Evolutionary conservation across 2,329 filamentous ascomycete species (phyloP), one percentile per base, ranked within the genome.

Genomic region (Lecanosticta acicola): DNA sequence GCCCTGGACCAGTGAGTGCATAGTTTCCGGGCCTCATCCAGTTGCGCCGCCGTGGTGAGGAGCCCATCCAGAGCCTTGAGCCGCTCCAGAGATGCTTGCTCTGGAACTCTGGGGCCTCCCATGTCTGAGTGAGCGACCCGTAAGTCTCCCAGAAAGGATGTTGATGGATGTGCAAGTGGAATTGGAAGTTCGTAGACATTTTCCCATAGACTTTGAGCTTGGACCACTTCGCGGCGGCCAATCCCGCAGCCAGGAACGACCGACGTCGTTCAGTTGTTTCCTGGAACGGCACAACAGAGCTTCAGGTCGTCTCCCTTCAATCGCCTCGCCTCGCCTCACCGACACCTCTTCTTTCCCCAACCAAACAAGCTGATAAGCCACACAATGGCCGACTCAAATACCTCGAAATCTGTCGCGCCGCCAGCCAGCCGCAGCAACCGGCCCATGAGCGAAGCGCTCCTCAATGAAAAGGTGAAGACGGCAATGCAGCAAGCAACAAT

Each of bases 391-490:
- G 77, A 81, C 62, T 69, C 73, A 32, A 70, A 66, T 42, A 60
- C 71, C 51, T 62, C 79, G 63, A 70, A 77, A 56, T 73, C 80
- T 58, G 77, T 81, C 61, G 76, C 78, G 68, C 77, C 80, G 55
- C 50, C 59, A 32, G 78, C 85, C 67, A 78, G 84, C 69, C 81
- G 87, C 61, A 74, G 80, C 53, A 79, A 71, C 66, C 79, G 80
- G 71, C 91, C 93, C 55, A 85, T 96, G 73, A 97, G 91, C 78
- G 93, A 98, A 78, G 87, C 91, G 66, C 82, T 98, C 64, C 81
- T 98, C 66, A 97, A 97, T 73, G 93, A 98, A 75, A 98, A 98
- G 89, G 93, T 96, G 82, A 56, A 64, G 53, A 43, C 14, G 3
- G 13, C 39, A 10, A 16, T 16, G 13, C 17, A 38, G 14, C 11